Conservation (phyloP, 73 alveolate genomes). For the Paramecium sonneborni region DNA sequence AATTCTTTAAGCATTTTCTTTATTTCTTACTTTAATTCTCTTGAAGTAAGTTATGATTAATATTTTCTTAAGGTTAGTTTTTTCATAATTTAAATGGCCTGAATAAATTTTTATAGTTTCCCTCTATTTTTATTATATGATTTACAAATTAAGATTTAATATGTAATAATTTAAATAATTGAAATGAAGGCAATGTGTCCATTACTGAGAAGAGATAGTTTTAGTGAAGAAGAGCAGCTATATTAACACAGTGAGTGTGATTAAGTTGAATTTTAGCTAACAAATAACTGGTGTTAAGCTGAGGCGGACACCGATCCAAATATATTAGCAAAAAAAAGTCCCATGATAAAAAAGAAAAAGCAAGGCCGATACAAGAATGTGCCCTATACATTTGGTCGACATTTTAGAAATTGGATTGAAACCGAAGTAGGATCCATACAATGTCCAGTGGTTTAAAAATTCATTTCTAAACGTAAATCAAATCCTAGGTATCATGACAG, state of each 20-base stretch:
- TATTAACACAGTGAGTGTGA: conserved; percentile 33
- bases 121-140: background rate
- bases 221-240: background rate
- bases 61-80: no score
- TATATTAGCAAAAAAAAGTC: background rate
- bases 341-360: background rate
- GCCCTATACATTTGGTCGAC: conserved; percentile 30
- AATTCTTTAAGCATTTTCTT: background rate
- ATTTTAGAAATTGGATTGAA: conserved; percentile 37
- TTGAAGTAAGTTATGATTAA: no score
- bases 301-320: conserved; percentile 56
- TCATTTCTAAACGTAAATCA: background rate
- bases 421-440: background rate
- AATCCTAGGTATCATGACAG: conserved; percentile 42
- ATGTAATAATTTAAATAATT: background rate
- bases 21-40: no score
- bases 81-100: background rate
- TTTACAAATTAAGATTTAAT: background rate
- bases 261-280: conserved; percentile 20
- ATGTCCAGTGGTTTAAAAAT: conserved; percentile 23
- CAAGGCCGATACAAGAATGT: conserved; percentile 36
- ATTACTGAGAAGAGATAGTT: conserved; percentile 29
- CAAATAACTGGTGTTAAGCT: background rate
- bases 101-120: background rate
- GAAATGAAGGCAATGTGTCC: background rate